Conservation (phyloP, 2,329 filamentous ascomycete species). For the Fusarium equiseti region DNA sequence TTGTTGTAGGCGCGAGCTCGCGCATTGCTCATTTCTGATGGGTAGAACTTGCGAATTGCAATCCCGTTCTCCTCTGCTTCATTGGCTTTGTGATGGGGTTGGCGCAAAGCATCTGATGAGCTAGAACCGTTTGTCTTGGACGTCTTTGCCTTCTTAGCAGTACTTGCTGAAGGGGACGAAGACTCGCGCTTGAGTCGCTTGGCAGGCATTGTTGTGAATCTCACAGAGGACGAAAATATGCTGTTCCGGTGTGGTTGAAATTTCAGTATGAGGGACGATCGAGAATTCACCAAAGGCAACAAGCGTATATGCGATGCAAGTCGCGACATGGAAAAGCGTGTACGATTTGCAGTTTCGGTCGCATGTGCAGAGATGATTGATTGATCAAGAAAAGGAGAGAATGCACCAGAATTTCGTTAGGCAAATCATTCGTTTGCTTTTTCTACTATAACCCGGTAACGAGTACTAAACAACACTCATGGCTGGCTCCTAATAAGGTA, state of each 20-base stretch:
- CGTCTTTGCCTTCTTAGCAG: slow-evolving; percentile 52
- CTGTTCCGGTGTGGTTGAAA: neutral
- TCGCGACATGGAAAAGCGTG: slow-evolving; percentile 11
- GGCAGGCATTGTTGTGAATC: slow-evolving; percentile 47
- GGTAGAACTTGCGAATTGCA: slow-evolving; percentile 82
- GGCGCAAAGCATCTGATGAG: slow-evolving; percentile 52
- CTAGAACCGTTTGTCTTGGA: slow-evolving; percentile 40
- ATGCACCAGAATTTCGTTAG: neutral
- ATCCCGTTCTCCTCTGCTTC: slow-evolving; percentile 69
- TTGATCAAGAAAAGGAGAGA: neutral
- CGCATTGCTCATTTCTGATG: slow-evolving; percentile 85
- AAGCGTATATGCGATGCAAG: neutral
- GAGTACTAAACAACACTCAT: slow-evolving; percentile 41
- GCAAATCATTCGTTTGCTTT: slow-evolving; percentile 12
- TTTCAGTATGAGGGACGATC: neutral
- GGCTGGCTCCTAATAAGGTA: slow-evolving; percentile 14
- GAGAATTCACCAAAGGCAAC: neutral
- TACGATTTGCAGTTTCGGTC: neutral
- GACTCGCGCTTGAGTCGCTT: slow-evolving; percentile 49
- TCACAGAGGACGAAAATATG: neutral
- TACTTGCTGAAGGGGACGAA: slow-evolving; percentile 30
- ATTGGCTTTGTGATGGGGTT: slow-evolving; percentile 61
- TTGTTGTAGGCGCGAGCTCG: slow-evolving; percentile 80
- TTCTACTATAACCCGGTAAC: neutral
- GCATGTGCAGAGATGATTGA: neutral